Base-by-base conservation (phyloP, 129 eudicot species). In the Oenanthe sinensis region DNA sequence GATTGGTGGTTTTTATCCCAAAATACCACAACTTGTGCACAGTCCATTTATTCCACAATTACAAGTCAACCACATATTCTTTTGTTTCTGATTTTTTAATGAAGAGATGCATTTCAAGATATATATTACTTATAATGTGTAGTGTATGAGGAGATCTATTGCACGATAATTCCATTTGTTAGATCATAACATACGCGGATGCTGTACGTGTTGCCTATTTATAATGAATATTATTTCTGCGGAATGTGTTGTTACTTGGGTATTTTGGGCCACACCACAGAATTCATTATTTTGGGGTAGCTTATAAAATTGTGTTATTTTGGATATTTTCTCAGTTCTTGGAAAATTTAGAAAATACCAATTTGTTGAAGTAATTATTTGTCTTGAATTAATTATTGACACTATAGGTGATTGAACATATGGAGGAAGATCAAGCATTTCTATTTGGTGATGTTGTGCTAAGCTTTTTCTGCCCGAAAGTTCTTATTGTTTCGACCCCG, bases 401-500 rank as follows among this genome's bases (percentile, higher is more conserved):
- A 2, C 20, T 26, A 55, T 65, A 95, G 99, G 99, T 96, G 80
- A 92, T 96, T 46, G 99, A 96, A 83, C 99, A 96, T 77, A 86
- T 96, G 97, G 88, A 88, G 82, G 99, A 96, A 84, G 95, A 96
- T 48, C 86, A 92, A 75, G 97, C 97, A 46, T 72, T 85, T 49
- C 44, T 87, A 80, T 96, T 96, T 65, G 99, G 99, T 43, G 86
- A 96, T 33, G 68, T 89, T 71, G 99, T 88, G 74, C 86, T 96
- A 30, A 88, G 86, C 8, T 72, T 84, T 14, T 96, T 92, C 80
- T 74, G 87, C 72, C 99, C 99, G 20, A 89, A 77, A 84, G 78
- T 92, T 76, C 97, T 96, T 10, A 89, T 96, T 2, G 81, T 96
- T 48, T 96, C 99, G 17, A 96, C 99, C n/a, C 99, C 99, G 48